Percentiles rank a stretch among this genome's conserved stretches.
phyloP scores from a whole-genome alignment of 805 yeast genomes.

The Maudiozyma serrabonitensis region DNA sequence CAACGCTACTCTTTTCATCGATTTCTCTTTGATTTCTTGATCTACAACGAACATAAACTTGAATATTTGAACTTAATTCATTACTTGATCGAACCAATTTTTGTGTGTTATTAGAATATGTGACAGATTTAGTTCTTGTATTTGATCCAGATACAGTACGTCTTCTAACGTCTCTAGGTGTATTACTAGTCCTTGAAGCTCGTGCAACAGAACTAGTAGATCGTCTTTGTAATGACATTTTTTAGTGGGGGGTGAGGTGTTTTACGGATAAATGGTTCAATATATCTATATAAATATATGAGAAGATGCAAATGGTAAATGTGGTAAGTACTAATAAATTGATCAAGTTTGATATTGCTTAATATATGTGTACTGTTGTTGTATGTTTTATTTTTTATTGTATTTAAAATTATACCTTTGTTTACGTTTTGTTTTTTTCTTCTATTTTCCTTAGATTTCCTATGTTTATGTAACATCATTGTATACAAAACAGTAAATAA shows the following conservation, averaged over 20 bases:
- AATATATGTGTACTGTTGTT: no score
- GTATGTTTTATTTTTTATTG: no score
- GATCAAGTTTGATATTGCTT: no score
- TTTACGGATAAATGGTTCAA: no score
- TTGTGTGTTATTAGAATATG: constrained; percentile 1
- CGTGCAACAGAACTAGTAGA: not conserved
- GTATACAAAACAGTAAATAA: no score
- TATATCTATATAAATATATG: no score
- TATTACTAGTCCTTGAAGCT: not conserved
- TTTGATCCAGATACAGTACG: constrained; percentile 1
- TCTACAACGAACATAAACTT: constrained; percentile 49
- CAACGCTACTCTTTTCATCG: constrained; percentile 45
- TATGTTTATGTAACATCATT: no score
- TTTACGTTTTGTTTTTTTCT: no score
- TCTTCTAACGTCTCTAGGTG: not conserved
- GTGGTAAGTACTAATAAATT: no score
- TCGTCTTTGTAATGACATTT: not conserved
- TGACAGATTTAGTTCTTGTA: not conserved
- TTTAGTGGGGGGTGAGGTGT: not conserved
- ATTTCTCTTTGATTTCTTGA: constrained; percentile 47
- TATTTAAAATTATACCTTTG: no score
- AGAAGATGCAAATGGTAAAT: no score
- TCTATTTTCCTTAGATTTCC: no score
- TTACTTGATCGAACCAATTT: not conserved
- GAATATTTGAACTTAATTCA: constrained; percentile 31